Evolutionary conservation across 2,329 filamentous ascomycete genomes (phyloP).

Genomic region (Fusarium nematophilum): DNA sequence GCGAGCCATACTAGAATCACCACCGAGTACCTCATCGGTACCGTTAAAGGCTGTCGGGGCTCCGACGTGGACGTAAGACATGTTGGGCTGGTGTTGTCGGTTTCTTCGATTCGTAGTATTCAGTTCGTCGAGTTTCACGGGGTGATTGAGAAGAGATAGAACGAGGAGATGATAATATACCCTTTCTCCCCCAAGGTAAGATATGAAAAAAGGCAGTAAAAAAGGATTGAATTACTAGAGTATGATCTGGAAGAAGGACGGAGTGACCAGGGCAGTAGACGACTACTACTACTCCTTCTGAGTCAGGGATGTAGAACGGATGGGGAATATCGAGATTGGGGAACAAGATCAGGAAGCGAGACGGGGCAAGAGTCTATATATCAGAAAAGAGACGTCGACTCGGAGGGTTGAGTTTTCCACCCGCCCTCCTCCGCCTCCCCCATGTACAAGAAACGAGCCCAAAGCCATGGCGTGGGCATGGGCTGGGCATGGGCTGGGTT

Average conservation of each 20-base stretch:
- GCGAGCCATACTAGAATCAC: conserved; percentile 84
- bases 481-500: conserved; percentile 5
- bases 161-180: background rate
- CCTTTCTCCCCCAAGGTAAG: background rate
- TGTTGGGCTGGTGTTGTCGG: conserved; percentile 46
- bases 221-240: background rate
- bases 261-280: too few relatives aligned
- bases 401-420: background rate
- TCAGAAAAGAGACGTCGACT: background rate
- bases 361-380: conserved; percentile 26
- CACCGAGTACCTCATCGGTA: conserved; percentile 73
- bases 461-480: background rate
- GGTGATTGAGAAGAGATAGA: background rate
- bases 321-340: conserved; percentile 19
- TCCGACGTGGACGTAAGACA: conserved; percentile 71
- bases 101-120: conserved; percentile 20
- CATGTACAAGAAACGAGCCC: too few relatives aligned
- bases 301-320: conserved; percentile 5
- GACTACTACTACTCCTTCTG: too few relatives aligned
- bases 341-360: conserved; percentile 1
- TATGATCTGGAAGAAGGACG: background rate
- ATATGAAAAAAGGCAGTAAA: background rate
- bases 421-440: background rate
- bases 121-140: conserved; percentile 2
- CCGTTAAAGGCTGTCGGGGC: conserved; percentile 71